Evolutionary conservation across 1,139 yeast species (phyloP), one percentile per base, ranked within the genome.

Genomic region (Sugiyamaella pinicola): DNA sequence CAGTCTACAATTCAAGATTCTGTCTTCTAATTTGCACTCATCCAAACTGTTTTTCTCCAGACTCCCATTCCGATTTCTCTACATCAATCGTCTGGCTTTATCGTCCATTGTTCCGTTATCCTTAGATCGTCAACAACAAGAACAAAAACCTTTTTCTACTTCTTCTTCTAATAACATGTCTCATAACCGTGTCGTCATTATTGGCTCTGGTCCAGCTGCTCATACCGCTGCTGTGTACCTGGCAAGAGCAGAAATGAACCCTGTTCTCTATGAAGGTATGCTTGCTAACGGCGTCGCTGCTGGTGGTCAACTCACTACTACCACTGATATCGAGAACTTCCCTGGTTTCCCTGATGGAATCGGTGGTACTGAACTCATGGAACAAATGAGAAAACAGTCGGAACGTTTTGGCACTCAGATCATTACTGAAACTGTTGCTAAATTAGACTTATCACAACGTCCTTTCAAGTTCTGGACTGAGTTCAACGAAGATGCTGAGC

Each of bases 201-300:
- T 91, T 61, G 98, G 98, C 47, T 91, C 98, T 50, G 99, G 99
- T 64, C 99, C 99, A 52, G 99, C 99, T 57, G 99, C 98, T 54
- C 97, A 93, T 78, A 93, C 99, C 45, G 99, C 99, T 49, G 99
- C 99, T 63, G 88, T 93, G 72, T 93, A 93, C 74, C 79, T 93
- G 57, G 85, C 98, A 29, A 84, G 99, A 73, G 99, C 99, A 37
- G 99, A 93, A 77, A 83, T 90, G 69, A 85, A 87, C 74, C 97
- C 99, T 34, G 85, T 89, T 35, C 73, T 93, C 64, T 93, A 88
- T 74, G 99, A 93, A 75, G 99, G 99, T 65, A 78, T 93, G 85
- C 69, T 93, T 70, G 99, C 99, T 60, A 93, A 93, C 72, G 99
- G 98, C 60, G 82, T 91, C 63, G 99, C 99, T 49, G 97, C 99